Conservation (phyloP, 306 rosid genomes). For the Arachis stenosperma region DNA sequence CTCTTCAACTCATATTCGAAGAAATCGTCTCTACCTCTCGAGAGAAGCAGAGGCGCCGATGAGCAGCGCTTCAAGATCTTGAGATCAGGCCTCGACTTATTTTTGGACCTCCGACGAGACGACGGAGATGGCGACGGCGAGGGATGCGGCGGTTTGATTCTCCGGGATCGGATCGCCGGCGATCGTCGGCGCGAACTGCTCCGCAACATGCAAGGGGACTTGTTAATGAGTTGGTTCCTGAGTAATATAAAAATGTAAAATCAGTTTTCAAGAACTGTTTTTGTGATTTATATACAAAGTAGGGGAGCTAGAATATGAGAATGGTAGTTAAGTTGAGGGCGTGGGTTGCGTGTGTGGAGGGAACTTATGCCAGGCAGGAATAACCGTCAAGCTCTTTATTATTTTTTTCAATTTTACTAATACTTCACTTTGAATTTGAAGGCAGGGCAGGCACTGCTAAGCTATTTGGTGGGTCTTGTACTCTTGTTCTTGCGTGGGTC, state of each 20-base stretch:
- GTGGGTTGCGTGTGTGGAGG: neutral
- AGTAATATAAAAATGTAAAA: neutral
- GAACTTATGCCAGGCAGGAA: neutral
- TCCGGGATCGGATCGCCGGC: slow-evolving; percentile 40
- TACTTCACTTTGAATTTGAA: no score
- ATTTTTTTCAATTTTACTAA: no score
- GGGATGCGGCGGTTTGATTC: slow-evolving; percentile 49
- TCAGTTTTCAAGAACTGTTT: no score
- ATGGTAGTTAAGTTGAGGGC: neutral
- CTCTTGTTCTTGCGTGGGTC: neutral
- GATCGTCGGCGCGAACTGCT: slow-evolving; percentile 39
- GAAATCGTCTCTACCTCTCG: neutral
- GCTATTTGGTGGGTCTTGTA: neutral
- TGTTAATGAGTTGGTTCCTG: neutral
- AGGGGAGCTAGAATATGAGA: neutral
- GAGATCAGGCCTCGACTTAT: slow-evolving; percentile 43
- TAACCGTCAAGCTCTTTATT: neutral
- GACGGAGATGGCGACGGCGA: slow-evolving; percentile 59
- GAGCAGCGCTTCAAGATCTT: slow-evolving; percentile 57
- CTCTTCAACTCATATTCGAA: neutral
- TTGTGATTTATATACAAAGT: neutral
- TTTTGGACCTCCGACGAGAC: slow-evolving; percentile 25
- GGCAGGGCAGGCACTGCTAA: neutral
- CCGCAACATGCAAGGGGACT: slow-evolving; percentile 50
- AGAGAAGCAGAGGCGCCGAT: slow-evolving; percentile 62